Base-by-base conservation (phyloP, 257 asterid genomes). In the Nicotiana paniculata region DNA sequence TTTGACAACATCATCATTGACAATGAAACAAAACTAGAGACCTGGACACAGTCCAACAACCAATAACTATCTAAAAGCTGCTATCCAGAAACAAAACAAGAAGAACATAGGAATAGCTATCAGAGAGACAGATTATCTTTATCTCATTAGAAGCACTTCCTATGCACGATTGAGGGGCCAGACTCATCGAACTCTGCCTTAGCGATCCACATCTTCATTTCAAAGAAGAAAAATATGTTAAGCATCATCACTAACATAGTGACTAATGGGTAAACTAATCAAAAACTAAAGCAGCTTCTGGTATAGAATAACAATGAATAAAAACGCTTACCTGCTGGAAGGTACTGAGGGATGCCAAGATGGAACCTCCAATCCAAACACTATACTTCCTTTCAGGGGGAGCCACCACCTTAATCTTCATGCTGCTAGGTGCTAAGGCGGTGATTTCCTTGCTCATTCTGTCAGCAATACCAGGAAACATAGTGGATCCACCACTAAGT, bases 381-480 rank as follows among this genome's bases (percentile, higher is more conserved):
- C 80, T 75, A n/a, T 75, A 75, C 80, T 75, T 75, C 80, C 80
- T 75, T 75, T 75, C 80, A 75, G 80, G 80, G 2, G 80, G 80
- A 3, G 80, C 80, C 0, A 75, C 80, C 13, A 75, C 80, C 80
- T 51, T 75, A 51, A 75, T 75, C 63, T 75, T 75, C 80, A 75
- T 75, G 63, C 80, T 51, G 63, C 80, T 75, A 75, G 80, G 80
- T 4, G 80, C 80, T 28, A 75, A 51, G 3, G 80, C 80, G 0
- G 80, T 75, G 26, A 75, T 75, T 58, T 75, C 80, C 46, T 75
- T 75, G 39, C 80, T 75, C 80, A 75, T 75, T 75, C 80, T 75
- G 80, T 75, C 80, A 75, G 80, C 80, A 12, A 75, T 75, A 28
- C 80, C 80, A 51, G 80, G 80, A 51, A 75, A 75, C 80, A 75